phyloP scores from a whole-genome alignment of 164 flowering plant genomes.

The Euptelea pleiosperma region DNA sequence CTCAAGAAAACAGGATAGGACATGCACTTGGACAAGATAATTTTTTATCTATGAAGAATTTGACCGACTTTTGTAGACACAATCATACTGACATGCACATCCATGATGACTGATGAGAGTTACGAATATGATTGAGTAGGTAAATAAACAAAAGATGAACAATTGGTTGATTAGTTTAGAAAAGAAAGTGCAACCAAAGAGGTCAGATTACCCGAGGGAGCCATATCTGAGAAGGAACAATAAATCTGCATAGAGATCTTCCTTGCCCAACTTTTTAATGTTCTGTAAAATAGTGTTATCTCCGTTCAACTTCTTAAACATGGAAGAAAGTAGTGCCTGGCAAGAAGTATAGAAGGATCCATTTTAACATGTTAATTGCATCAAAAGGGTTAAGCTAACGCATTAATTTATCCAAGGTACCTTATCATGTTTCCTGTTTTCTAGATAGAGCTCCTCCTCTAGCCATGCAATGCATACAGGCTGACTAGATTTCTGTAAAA shows the following conservation, averaged over 20 bases:
- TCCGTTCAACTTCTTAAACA: conserved; percentile 48
- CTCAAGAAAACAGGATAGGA: background rate
- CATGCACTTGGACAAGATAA: background rate
- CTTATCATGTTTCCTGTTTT: conserved; percentile 36
- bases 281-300: conserved; percentile 45
- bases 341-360: conserved; percentile 2
- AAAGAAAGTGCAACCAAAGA: conserved; percentile 3
- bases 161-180: background rate
- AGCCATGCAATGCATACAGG: conserved; percentile 66
- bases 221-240: conserved; percentile 66
- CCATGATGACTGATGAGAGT: background rate
- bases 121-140: background rate
- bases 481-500: conserved; percentile 42
- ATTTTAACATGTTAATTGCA: conserved; percentile 8
- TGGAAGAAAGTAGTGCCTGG: conserved; percentile 49
- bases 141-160: background rate
- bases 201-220: conserved; percentile 49
- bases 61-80: conserved; percentile 3
- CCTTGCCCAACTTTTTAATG: conserved; percentile 77
- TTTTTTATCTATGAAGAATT: no score
- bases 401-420: conserved; percentile 25
- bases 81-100: background rate
- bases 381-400: conserved; percentile 1
- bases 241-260: conserved; percentile 75
- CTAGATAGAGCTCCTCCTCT: conserved; percentile 48